Evolutionary conservation across 495 filamentous ascomycete genomes (phyloP).

Genomic region (Aspergillus affinis): DNA sequence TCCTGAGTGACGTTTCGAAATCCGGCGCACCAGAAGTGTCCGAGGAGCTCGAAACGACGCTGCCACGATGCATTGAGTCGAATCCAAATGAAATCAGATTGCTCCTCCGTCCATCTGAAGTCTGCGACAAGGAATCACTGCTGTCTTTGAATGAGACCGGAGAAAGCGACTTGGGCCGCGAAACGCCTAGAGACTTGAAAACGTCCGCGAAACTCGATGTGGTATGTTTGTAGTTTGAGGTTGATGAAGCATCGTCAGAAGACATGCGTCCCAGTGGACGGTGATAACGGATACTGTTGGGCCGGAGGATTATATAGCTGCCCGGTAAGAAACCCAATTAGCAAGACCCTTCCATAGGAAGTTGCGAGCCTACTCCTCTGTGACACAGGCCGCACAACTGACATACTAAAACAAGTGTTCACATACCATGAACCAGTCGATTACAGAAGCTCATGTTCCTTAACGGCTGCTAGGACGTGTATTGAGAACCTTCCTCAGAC

Average conservation of each 20-base stretch:
- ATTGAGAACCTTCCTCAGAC: conserved; percentile 15
- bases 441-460: conserved; percentile 8
- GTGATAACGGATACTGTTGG: conserved; percentile 16
- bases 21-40: conserved; percentile 42
- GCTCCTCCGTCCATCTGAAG: conserved; percentile 32
- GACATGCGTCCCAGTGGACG: conserved; percentile 47
- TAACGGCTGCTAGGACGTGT: conserved; percentile 12
- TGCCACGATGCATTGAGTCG: conserved; percentile 49
- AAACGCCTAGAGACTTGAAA: conserved; percentile 45
- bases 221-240: conserved; percentile 37
- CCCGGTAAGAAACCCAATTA: conserved; percentile 13
- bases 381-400: background rate
- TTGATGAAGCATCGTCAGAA: conserved; percentile 46
- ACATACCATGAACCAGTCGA: conserved; percentile 19
- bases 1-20: conserved; percentile 38
- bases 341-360: conserved; percentile 10
- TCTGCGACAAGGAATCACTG: conserved; percentile 32
- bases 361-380: background rate
- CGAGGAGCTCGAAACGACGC: conserved; percentile 45
- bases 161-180: conserved; percentile 42
- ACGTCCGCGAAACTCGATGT: conserved; percentile 47
- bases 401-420: background rate
- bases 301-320: conserved; percentile 21
- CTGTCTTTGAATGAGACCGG: conserved; percentile 38
- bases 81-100: conserved; percentile 33